phyloP scores from a whole-genome alignment of 345 rosid genomes.

The Melaleuca quinquenervia region DNA sequence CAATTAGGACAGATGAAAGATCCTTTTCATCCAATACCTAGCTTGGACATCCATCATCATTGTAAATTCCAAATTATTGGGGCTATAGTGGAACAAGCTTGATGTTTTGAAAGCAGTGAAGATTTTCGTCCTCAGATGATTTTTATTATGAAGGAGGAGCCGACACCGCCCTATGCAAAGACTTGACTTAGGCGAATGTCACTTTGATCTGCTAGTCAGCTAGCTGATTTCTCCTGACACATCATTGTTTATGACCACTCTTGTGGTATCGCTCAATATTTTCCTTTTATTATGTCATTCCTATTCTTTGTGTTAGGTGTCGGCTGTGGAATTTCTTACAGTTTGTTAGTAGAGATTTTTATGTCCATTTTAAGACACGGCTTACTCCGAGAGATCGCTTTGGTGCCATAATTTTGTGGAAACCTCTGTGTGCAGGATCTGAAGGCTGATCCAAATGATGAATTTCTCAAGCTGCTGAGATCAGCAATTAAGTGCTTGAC shows the following conservation, averaged over 20 bases:
- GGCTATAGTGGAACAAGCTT: background rate
- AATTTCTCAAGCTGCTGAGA: conserved; percentile 61
- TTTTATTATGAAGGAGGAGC: background rate
- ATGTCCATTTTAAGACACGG: background rate
- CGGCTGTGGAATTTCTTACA: background rate
- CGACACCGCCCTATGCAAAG: background rate
- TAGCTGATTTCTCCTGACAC: background rate
- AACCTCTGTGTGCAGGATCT: conserved; percentile 34
- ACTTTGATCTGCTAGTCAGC: background rate
- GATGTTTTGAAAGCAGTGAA: background rate
- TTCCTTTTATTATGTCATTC: background rate
- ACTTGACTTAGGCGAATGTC: background rate
- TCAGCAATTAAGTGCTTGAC: conserved; percentile 72
- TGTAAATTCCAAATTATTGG: background rate
- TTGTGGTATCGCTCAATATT: background rate
- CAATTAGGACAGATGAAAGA: background rate
- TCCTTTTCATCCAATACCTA: background rate
- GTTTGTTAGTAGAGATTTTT: background rate
- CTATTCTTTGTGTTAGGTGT: background rate
- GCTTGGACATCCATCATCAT: background rate
- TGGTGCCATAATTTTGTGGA: background rate
- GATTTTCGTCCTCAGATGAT: background rate
- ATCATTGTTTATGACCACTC: background rate
- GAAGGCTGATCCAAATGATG: conserved; percentile 56
- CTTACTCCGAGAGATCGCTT: background rate